These are phyloP conservation scores for Phellopilus nigrolimitatus DNA, from an alignment of 1,284 basidiomycete genomes.

Conservation along the genomic window DNA sequence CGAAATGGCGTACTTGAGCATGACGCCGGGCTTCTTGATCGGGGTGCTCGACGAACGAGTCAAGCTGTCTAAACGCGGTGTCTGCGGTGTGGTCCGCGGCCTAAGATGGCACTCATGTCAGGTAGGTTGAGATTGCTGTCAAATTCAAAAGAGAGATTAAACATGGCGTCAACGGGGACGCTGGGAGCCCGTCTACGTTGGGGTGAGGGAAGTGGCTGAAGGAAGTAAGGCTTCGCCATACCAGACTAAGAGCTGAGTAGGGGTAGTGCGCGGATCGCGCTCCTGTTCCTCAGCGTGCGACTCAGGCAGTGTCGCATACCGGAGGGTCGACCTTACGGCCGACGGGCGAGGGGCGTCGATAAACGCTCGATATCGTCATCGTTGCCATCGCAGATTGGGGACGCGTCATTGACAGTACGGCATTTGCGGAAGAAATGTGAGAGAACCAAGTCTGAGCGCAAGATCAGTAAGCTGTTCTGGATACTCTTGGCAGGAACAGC, in stretches of 20 bases:
- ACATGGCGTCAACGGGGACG: conserved; percentile 13
- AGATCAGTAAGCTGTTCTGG: conserved; percentile 6
- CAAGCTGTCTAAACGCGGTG: conserved; percentile 6
- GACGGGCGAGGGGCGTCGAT: conserved; percentile 12
- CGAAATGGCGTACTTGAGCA: conserved; percentile 17
- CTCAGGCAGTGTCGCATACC: conserved; percentile 5
- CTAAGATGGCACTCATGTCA: conserved; percentile 13
- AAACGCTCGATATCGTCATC: conserved; percentile 13
- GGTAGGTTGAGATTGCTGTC: conserved; percentile 12
- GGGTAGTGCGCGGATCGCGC: conserved; percentile 12
- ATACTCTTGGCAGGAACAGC: conserved; percentile 8
- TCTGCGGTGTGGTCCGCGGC: conserved; percentile 6
- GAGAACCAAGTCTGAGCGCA: conserved; percentile 14
- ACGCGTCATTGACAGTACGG: conserved; percentile 1
- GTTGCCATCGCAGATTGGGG: conserved; percentile 18
- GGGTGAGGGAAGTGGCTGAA: conserved; percentile 10
- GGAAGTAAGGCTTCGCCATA: conserved; percentile 17
- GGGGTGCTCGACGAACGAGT: conserved; percentile 14
- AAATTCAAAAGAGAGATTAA: conserved; percentile 15
- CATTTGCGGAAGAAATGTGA: conserved; percentile 5
- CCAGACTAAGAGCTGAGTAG: conserved; percentile 8
- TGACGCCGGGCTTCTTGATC: conserved; percentile 4
- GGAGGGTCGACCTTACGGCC: not conserved
- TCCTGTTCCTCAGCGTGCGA: conserved; percentile 3
- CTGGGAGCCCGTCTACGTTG: conserved; percentile 17